Conservation (phyloP, 2,329 filamentous ascomycete genomes). For the Pseudopithomyces chartarum region DNA sequence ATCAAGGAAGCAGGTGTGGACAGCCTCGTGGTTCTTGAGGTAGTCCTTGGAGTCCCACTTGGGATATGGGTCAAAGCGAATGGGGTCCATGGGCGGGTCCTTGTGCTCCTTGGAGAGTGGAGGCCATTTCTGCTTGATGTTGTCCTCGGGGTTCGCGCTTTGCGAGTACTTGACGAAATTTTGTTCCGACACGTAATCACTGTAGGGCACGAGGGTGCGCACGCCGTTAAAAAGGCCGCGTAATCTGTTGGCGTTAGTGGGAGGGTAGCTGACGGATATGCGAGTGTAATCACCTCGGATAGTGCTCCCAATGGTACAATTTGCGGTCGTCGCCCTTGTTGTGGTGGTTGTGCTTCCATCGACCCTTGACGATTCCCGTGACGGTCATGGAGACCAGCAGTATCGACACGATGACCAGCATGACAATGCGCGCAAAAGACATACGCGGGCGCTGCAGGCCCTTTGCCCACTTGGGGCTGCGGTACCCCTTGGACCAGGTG, state of each 20-base stretch:
- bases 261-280: neutral
- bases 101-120: slow-evolving; percentile 41
- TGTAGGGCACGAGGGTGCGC: slow-evolving; percentile 50
- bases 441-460: slow-evolving; percentile 49
- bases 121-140: slow-evolving; percentile 44
- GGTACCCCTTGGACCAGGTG: slow-evolving; percentile 40
- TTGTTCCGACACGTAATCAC: slow-evolving; percentile 53
- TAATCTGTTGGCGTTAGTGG: slow-evolving; percentile 40
- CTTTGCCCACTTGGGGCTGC: slow-evolving; percentile 44
- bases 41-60: slow-evolving; percentile 50
- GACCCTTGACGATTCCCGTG: slow-evolving; percentile 48
- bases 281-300: slow-evolving; percentile 42
- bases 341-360: slow-evolving; percentile 35
- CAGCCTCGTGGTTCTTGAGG: slow-evolving; percentile 56
- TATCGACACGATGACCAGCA: slow-evolving; percentile 47
- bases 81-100: slow-evolving; percentile 45
- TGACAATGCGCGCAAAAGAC: slow-evolving; percentile 49
- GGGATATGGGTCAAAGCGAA: slow-evolving; percentile 53
- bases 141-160: slow-evolving; percentile 44
- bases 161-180: slow-evolving; percentile 47
- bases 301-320: slow-evolving; percentile 53
- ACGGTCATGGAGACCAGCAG: slow-evolving; percentile 49
- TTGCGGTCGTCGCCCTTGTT: slow-evolving; percentile 39
- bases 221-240: slow-evolving; percentile 56
- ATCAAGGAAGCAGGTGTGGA: slow-evolving; percentile 69